Evolutionary conservation across 2,329 filamentous ascomycete genomes (phyloP), one percentile per base, ranked within the genome.

Genomic region (Fusarium sp.): DNA sequence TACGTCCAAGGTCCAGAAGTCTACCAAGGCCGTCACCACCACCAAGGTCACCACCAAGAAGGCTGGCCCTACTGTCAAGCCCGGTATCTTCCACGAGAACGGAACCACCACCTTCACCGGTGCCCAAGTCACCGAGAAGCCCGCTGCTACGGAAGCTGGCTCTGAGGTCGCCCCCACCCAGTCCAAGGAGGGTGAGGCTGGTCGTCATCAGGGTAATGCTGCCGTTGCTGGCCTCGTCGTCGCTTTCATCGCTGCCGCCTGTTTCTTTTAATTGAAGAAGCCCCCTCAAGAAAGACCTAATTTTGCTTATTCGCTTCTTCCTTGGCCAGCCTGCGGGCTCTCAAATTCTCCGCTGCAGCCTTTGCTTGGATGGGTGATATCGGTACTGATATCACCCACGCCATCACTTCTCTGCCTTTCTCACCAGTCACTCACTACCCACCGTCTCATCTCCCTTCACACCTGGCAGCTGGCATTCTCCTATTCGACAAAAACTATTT

Each of bases 11-110:
- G 51, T 62, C 57, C 70, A 70, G 67, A 55, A 73, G 58, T 35
- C 71, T 24, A 69, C 78, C 16, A 57, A 57, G 55, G 69, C 72
- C 8, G 36, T 65, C 9, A 64, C 56, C 12, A 51, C 65, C 20
- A 75, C 65, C 29, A 73, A n/a, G 7, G 49, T 42, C 17, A 51
- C 65, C 20, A 76, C 65, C n/a, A 73, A 73, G 46, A 70, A 71
- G 22, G 22, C 70, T 24, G 64, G 62, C 33, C 72, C 65, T 31
- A 75, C 69, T 65, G 71, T 75, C 59, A 75, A 71, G 66, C 85
- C 85, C 16, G 87, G 85, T 74, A 83, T 90, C 74, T 90, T 90
- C 84, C 86, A 87, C 64, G 87, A 90, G 81, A 87, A 88, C 64
- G 78, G 78, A 70, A 86, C 83, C 20, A 72, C 77, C 14, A 76